phyloP scores from a whole-genome alignment of 2,329 filamentous ascomycete genomes.

The Pseudogymnoascus sp. region DNA sequence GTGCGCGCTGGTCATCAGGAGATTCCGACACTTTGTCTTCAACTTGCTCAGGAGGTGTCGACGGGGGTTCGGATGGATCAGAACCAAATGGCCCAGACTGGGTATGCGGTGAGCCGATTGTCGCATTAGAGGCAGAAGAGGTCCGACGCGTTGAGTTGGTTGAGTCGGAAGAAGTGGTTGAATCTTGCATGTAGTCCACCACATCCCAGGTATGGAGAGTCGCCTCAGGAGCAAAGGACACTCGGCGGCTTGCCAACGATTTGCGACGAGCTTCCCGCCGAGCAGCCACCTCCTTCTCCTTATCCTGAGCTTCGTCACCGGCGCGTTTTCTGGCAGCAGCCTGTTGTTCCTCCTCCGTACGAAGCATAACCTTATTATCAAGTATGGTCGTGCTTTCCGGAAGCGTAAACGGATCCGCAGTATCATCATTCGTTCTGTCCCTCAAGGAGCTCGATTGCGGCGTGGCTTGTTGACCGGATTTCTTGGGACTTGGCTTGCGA shows the following conservation, averaged over 20 bases:
- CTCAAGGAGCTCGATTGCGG: background rate
- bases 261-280: slow-evolving; percentile 84
- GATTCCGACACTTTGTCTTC: slow-evolving; percentile 49
- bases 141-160: slow-evolving; percentile 67
- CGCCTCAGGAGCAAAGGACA: slow-evolving; percentile 94
- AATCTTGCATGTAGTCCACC: slow-evolving; percentile 85
- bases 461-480: background rate
- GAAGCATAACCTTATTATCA: slow-evolving; percentile 50
- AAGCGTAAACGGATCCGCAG: background rate
- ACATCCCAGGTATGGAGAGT: slow-evolving; percentile 94
- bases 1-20: slow-evolving; percentile 55
- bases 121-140: slow-evolving; percentile 41
- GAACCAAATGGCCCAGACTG: slow-evolving; percentile 29
- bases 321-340: slow-evolving; percentile 61
- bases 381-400: slow-evolving; percentile 14
- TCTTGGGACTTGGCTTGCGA: slow-evolving; percentile 40
- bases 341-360: slow-evolving; percentile 63
- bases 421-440: background rate
- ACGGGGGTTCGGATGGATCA: slow-evolving; percentile 48
- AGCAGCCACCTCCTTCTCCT: slow-evolving; percentile 56
- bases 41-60: slow-evolving; percentile 52
- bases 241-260: slow-evolving; percentile 82
- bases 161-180: slow-evolving; percentile 65
- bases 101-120: slow-evolving; percentile 18
- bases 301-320: slow-evolving; percentile 51